phyloP scores from a whole-genome alignment of 352 stramenopile species.

The Phytophthora capsici region DNA sequence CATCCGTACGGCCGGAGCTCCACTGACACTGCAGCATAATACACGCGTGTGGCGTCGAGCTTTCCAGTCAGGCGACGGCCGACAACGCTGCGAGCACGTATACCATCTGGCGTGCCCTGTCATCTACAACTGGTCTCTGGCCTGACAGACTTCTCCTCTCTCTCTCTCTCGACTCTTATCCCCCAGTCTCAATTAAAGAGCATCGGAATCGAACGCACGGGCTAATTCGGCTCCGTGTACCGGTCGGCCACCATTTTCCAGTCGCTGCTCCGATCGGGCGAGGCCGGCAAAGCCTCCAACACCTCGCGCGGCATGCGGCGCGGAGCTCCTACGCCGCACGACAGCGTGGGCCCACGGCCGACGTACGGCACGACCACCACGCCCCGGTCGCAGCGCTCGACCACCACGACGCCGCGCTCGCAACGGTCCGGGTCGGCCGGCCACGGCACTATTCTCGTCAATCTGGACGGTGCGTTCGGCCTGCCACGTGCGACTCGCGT shows the following conservation, averaged over 20 bases:
- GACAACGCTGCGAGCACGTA: conserved; percentile 11
- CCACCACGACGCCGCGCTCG: conserved; percentile 26
- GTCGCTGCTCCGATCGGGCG: conserved; percentile 23
- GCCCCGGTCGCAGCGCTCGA: conserved; percentile 18
- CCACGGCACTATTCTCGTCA: conserved; percentile 68
- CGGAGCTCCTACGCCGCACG: conserved; percentile 20
- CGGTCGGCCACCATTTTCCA: conserved; percentile 24
- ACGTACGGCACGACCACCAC: conserved; percentile 29
- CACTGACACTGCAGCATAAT: conserved; percentile 10
- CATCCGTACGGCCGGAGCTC: conserved; percentile 1
- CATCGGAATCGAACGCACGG: conserved; percentile 16
- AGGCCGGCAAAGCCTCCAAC: conserved; percentile 23
- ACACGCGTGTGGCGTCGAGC: conserved; percentile 12
- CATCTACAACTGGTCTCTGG: conserved; percentile 26
- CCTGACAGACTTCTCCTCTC: conserved; percentile 18
- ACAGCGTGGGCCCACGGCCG: conserved; percentile 29
- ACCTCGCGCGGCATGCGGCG: conserved; percentile 42
- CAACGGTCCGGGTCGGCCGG: conserved; percentile 29
- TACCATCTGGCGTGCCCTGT: conserved; percentile 25
- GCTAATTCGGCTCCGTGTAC: conserved; percentile 5
- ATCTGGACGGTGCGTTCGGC: conserved; percentile 56
- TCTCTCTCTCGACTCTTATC: conserved; percentile 29
- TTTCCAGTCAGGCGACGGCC: conserved; percentile 8
- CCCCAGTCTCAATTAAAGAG: conserved; percentile 21
- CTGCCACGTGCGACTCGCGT: neutral